These are phyloP conservation scores for Ceratocystis alfenasii DNA, from an alignment of 2,329 filamentous ascomycete genomes.

Conservation along the genomic window DNA sequence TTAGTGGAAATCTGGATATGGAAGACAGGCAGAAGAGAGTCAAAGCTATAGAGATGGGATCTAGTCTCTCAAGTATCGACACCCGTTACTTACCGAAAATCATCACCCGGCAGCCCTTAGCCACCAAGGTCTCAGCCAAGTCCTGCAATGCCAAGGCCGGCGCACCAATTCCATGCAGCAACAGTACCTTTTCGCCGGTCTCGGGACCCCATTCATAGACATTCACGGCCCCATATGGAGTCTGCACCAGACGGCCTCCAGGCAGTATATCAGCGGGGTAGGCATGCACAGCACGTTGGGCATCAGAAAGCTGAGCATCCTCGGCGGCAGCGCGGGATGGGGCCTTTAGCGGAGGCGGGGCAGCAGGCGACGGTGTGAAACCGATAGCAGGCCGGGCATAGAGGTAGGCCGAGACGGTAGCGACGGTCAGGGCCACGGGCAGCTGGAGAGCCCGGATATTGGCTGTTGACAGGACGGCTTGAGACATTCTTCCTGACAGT, in stretches of 20 bases:
- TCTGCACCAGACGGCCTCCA: conserved; percentile 54
- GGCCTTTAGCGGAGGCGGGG: conserved; percentile 16
- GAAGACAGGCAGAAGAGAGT: neutral
- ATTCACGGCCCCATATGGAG: conserved; percentile 57
- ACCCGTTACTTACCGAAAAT: conserved; percentile 51
- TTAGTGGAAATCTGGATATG: neutral
- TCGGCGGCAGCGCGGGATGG: conserved; percentile 11
- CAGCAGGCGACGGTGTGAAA: conserved; percentile 20
- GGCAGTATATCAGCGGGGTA: conserved; percentile 62
- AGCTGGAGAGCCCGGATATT: conserved; percentile 20
- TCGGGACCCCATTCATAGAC: conserved; percentile 74
- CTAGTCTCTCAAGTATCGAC: neutral
- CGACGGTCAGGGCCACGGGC: conserved; percentile 23
- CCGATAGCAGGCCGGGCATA: conserved; percentile 26
- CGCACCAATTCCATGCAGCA: conserved; percentile 73
- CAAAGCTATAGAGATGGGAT: neutral
- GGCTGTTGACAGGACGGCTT: conserved; percentile 21
- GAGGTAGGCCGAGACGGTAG: conserved; percentile 31
- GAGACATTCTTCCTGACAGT: conserved; percentile 10
- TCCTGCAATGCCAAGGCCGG: conserved; percentile 58
- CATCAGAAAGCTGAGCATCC: conserved; percentile 24
- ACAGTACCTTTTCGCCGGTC: conserved; percentile 56
- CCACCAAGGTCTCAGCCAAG: conserved; percentile 53
- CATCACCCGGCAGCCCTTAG: conserved; percentile 62
- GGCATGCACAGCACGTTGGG: conserved; percentile 32